Base-by-base conservation (phyloP, 805 yeast species). In the Saccharomycopsis babjevae region DNA sequence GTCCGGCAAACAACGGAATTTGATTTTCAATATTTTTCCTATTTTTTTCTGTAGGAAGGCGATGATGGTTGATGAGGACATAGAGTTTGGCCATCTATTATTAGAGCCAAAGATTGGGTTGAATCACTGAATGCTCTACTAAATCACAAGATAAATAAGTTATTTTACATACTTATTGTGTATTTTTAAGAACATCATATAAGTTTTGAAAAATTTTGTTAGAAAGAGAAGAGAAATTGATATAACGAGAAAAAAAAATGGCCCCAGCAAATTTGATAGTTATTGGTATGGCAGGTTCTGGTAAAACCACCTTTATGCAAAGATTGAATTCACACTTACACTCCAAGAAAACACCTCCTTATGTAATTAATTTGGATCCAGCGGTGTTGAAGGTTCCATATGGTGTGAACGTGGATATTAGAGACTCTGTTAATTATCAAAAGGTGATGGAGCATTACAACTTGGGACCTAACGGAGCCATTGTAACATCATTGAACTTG, bases 241-340 rank as follows among this genome's bases (percentile, higher is more conserved):
- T 16, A 46, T 11, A 46, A 30, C 18, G 18, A 34, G 20, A 10
- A n/a, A 38, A 3, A 30, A 57, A 46, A 10, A 59, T 59, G 62
- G 56, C 54, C 3, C 76, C 78, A 10, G 73, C 76, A 40, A 71
- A 74, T 3, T 66, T 75, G 6, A 65, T 76, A 22, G 75, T 77
- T 58, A 74, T 76, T 63, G 79, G 79, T 57, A 76, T 76, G 79
- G 79, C 83, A 64, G 82, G 83, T 40, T 86, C 96, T 58, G 99
- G 99, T 68, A 94, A 94, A 73, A 93, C 99, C 74, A 94, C 99
- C 10, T 94, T 94, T 71, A 86, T 94, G 90, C 99, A 94, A 72
- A 77, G 99, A 65, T 77, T 94, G 63, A 93, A 93, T 74, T 83
- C 97, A 0, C 96, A 94, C 72, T 76, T 94, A 39, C 96, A 92